Percentiles rank a stretch among this genome's conserved stretches.
Conservation (phyloP, 352 stramenopile species). For the Globisporangium nunn region DNA sequence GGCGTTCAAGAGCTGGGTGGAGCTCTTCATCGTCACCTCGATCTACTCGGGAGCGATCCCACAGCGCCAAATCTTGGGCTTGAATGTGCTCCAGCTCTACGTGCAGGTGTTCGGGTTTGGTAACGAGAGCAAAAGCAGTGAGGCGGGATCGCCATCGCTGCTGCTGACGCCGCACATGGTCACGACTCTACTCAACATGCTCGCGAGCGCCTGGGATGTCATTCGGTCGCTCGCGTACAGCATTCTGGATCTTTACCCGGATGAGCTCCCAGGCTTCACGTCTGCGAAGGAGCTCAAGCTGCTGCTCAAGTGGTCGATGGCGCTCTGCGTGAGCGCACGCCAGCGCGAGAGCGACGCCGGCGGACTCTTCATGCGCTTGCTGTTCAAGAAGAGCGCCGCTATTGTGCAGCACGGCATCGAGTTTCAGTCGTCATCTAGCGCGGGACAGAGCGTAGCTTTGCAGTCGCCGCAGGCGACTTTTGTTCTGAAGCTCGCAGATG, state of each 20-base stretch:
- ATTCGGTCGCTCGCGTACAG: conserved; percentile 61
- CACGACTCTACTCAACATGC: conserved; percentile 65
- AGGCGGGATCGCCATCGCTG: conserved; percentile 7
- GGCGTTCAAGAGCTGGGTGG: conserved; percentile 59
- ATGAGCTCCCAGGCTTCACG: conserved; percentile 52
- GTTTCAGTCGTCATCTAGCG: conserved; percentile 11
- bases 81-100: conserved; percentile 68
- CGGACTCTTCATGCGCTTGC: conserved; percentile 76
- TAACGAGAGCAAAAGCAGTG: conserved; percentile 3
- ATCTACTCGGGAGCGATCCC: conserved; percentile 62
- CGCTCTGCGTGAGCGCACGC: conserved; percentile 59
- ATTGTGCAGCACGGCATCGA: conserved; percentile 34
- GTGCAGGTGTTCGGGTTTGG: conserved; percentile 62
- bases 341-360: conserved; percentile 82
- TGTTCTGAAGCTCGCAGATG: conserved; percentile 45
- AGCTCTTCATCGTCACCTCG: conserved; percentile 55
- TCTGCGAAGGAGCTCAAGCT: conserved; percentile 27
- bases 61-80: conserved; percentile 59
- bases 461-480: conserved; percentile 31
- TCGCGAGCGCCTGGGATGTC: conserved; percentile 75
- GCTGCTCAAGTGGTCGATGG: conserved; percentile 65
- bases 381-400: conserved; percentile 57
- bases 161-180: conserved; percentile 58
- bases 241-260: conserved; percentile 64
- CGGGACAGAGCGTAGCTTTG: not conserved